These are phyloP conservation scores for Metarhizium brunneum DNA, from an alignment of 2,329 filamentous ascomycete genomes.

Conservation along the genomic window DNA sequence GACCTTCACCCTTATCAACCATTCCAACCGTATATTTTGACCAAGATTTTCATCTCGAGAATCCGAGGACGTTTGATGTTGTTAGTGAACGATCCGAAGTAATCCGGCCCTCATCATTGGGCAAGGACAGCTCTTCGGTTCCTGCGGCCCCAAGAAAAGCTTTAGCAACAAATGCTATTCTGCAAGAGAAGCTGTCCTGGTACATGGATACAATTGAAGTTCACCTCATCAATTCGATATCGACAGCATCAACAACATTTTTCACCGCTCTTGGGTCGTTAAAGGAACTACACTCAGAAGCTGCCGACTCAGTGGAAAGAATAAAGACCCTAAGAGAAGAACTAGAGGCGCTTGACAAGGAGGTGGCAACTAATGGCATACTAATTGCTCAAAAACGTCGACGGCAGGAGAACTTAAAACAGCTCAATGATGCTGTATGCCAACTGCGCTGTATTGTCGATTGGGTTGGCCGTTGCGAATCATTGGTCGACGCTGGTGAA, in stretches of 20 bases:
- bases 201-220: conserved; percentile 99
- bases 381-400: conserved; percentile 78
- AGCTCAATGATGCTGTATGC: conserved; percentile 71
- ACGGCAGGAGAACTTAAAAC: conserved; percentile 73
- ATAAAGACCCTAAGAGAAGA: conserved; percentile 78
- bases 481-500: conserved; percentile 72
- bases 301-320: conserved; percentile 77
- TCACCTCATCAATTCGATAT: conserved; percentile 92
- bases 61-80: conserved; percentile 90
- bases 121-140: conserved; percentile 48
- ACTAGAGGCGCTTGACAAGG: conserved; percentile 69
- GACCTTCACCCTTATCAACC: conserved; percentile 78
- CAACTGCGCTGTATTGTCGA: conserved; percentile 75
- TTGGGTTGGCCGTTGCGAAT: conserved; percentile 66
- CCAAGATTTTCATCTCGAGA: conserved; percentile 88
- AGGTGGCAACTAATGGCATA: conserved; percentile 77
- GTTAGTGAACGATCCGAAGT: conserved; percentile 95
- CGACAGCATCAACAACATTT: conserved; percentile 89
- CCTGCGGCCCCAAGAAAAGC: conserved; percentile 63
- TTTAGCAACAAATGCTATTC: conserved; percentile 88
- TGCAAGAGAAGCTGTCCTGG: conserved; percentile 98
- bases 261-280: conserved; percentile 89
- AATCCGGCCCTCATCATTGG: conserved; percentile 57
- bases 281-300: conserved; percentile 83
- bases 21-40: conserved; percentile 94